Conservation (phyloP, 495 filamentous ascomycete genomes). For the Pseudomonodictys pantanalensis region DNA sequence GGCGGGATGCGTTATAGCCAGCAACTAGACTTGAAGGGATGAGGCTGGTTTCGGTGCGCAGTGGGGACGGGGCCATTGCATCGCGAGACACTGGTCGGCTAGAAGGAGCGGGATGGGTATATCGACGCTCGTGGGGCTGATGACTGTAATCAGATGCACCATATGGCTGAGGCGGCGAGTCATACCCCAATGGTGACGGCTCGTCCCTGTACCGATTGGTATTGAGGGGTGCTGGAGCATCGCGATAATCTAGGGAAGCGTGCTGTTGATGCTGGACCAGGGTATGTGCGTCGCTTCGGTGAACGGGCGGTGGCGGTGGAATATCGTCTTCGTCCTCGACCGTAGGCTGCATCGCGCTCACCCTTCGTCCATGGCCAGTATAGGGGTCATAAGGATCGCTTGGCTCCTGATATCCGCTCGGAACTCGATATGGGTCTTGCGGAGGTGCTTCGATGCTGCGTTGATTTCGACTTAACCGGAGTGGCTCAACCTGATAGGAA, state of each 20-base stretch:
- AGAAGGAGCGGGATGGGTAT: constrained; percentile 24
- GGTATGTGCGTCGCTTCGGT: constrained; percentile 39
- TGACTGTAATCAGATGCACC: constrained; percentile 4
- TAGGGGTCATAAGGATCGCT: constrained; percentile 20
- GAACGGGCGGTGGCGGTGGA: constrained; percentile 43
- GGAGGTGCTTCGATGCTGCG: constrained; percentile 7
- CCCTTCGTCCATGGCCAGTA: constrained; percentile 11
- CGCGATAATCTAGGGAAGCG: constrained; percentile 23
- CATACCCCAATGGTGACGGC: not conserved
- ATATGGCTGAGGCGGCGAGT: constrained; percentile 23
- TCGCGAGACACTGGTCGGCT: constrained; percentile 32
- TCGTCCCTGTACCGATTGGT: constrained; percentile 25
- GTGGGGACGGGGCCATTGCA: constrained; percentile 27
- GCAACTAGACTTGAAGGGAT: constrained; percentile 29
- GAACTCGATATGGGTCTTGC: constrained; percentile 14
- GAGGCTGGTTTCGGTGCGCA: constrained; percentile 17
- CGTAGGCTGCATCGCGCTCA: constrained; percentile 35
- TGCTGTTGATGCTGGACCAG: constrained; percentile 25
- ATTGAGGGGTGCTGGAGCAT: constrained; percentile 32
- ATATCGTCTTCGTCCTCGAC: constrained; percentile 38
- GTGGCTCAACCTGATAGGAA: constrained; percentile 25
- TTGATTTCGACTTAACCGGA: constrained; percentile 13
- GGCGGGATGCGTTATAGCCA: constrained; percentile 21
- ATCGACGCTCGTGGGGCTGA: constrained; percentile 21
- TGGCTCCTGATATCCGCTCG: constrained; percentile 18